Percentiles rank a stretch among this genome's conserved stretches.
Conservation (phyloP, 2,329 filamentous ascomycete genomes). For the Trichoderma koningii region DNA sequence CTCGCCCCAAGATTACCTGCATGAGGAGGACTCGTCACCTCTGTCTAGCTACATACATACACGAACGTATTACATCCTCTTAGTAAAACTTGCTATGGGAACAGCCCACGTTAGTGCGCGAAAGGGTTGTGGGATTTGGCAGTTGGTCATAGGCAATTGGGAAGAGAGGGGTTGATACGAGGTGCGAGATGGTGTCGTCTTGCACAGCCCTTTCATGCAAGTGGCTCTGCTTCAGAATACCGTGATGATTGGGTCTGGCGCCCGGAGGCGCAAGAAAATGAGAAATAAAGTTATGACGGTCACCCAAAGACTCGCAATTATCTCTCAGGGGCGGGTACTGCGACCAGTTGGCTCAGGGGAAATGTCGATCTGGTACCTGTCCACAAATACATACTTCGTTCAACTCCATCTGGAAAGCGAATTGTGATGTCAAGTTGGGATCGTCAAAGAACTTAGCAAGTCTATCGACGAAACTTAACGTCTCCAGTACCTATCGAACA, state of each 20-base stretch:
- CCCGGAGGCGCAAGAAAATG: background rate
- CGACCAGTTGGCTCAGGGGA: background rate
- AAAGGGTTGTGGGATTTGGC: slow-evolving; percentile 3
- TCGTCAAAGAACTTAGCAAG: background rate
- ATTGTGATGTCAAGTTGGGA: background rate
- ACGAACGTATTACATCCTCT: background rate
- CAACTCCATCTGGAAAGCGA: background rate
- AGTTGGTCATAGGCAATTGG: background rate
- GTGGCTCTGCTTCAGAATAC: background rate
- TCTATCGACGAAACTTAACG: background rate
- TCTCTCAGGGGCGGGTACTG: background rate
- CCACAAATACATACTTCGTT: too few species aligned
- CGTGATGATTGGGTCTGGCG: background rate
- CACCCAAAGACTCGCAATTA: background rate
- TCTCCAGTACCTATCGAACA: background rate
- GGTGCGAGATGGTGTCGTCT: background rate
- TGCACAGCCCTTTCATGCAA: slow-evolving; percentile 6
- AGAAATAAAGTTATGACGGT: slow-evolving; percentile 7
- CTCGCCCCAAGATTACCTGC: background rate
- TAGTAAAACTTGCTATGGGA: background rate
- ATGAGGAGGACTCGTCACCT: background rate
- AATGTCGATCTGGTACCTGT: background rate
- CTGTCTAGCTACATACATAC: background rate
- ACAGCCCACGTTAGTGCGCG: background rate
- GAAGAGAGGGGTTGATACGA: background rate